Percentiles rank a stretch among this genome's conserved stretches.
These are phyloP conservation scores for Tilletia setariae DNA, from an alignment of 1,284 basidiomycete species.

Conservation along the genomic window DNA sequence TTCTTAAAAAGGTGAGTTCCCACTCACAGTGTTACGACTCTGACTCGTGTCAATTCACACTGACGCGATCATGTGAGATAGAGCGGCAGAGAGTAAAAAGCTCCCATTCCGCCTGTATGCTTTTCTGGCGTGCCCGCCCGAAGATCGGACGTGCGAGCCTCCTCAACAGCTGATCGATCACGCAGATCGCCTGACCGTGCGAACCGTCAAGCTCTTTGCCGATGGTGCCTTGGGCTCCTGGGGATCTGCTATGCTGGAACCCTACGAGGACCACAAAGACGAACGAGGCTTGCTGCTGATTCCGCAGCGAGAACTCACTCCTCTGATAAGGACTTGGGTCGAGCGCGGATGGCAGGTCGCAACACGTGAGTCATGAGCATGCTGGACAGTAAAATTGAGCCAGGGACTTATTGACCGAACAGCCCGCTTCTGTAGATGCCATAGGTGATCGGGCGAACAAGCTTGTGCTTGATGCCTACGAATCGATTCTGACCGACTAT, in stretches of 20 bases:
- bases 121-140: conserved; percentile 34
- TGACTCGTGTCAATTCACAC: background rate
- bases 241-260: conserved; percentile 80
- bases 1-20: conserved; percentile 28
- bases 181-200: conserved; percentile 21
- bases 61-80: background rate
- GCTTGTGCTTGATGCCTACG: conserved; percentile 62
- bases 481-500: conserved; percentile 22
- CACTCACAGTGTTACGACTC: conserved; percentile 6
- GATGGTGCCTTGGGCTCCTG: conserved; percentile 85
- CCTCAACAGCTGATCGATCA: conserved; percentile 20
- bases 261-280: conserved; percentile 73
- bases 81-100: conserved; percentile 10
- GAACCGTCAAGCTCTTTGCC: conserved; percentile 71
- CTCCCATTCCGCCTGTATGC: conserved; percentile 37
- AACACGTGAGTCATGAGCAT: conserved; percentile 52
- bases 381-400: background rate
- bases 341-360: conserved; percentile 51
- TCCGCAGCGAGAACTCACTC: conserved; percentile 25
- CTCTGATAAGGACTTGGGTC: conserved; percentile 32
- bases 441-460: conserved; percentile 87
- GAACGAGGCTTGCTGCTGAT: conserved; percentile 36
- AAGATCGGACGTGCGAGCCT: conserved; percentile 25
- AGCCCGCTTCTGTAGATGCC: conserved; percentile 67
- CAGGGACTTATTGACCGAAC: background rate